Base-by-base conservation (phyloP, 441 rosid species). In the Populus hybrid region DNA sequence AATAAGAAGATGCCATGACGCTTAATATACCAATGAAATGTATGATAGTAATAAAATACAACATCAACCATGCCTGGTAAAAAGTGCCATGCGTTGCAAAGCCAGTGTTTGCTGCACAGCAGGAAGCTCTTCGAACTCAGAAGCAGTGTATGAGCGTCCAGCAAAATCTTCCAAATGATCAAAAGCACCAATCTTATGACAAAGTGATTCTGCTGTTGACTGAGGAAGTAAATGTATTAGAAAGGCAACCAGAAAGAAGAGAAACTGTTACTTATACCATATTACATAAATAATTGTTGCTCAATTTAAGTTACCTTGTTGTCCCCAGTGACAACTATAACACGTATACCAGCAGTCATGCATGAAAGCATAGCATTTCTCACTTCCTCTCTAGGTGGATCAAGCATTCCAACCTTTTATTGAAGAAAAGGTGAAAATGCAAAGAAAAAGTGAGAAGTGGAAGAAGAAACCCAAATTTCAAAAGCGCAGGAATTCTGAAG, bases 301-400 rank as follows among this genome's bases (percentile, higher is more conserved):
- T 42, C 81, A 50, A 40, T 79, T 75, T 68, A 65, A 79, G 63
- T 79, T 90, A 94, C 99, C 98, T 94, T 94, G 86, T 94, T 94
- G 83, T 96, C 99, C 82, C 99, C 99, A 36, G 99, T 96, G 46
- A 96, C 98, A 81, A 96, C 99, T 83, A 94, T 94, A 82, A 96
- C 99, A 81, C 99, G 99, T 77, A 96, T 94, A 61, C 99, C 99
- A 85, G 99, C 99, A 83, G 95, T 91, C 98, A 91, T 88, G 90
- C 99, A 96, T 64, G 98, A 86, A 81, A 93, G 88, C 94, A 96
- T 96, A 80, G 99, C 98, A 88, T 86, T 92, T 85, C 89, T 91
- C 74, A 96, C 99, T 93, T 94, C 99, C 83, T 93, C 90, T 84
- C 99, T 90, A 68, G 98, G 98, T 78, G 99, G 99, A 89, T 96